phyloP scores from a whole-genome alignment of 495 filamentous ascomycete species.

The Bacidia gigantensis region DNA sequence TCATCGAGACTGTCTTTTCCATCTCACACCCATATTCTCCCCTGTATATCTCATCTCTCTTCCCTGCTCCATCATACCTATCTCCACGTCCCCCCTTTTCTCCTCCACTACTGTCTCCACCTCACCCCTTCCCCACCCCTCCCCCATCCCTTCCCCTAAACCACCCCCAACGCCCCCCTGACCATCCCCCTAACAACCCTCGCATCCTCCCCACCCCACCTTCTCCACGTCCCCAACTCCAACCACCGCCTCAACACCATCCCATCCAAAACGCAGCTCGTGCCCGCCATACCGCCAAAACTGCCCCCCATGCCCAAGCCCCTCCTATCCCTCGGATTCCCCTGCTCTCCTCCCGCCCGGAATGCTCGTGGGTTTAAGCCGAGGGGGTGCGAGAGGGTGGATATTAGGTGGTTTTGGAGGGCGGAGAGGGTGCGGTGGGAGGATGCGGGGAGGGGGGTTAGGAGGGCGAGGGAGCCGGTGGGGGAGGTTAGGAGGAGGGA shows the following conservation, averaged over 20 bases:
- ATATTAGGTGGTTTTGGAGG: slow-evolving; percentile 66
- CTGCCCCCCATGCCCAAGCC: slow-evolving; percentile 35
- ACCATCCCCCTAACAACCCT: slow-evolving; percentile 11
- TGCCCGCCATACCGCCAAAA: slow-evolving; percentile 40
- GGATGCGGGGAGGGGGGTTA: slow-evolving; percentile 66
- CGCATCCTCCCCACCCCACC: slow-evolving; percentile 13
- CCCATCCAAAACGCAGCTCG: slow-evolving; percentile 34
- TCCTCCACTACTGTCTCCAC: background rate
- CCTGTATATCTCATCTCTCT: no score
- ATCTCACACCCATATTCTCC: no score
- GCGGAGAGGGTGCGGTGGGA: slow-evolving; percentile 71
- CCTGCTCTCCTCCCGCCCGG: slow-evolving; percentile 39
- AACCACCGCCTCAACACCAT: slow-evolving; percentile 11
- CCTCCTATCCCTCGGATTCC: slow-evolving; percentile 23
- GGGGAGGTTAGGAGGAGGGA: slow-evolving; percentile 56
- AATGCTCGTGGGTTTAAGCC: slow-evolving; percentile 75
- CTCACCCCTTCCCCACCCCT: slow-evolving; percentile 16
- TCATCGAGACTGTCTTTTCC: no score
- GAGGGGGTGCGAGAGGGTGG: slow-evolving; percentile 56
- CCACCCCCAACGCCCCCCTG: slow-evolving; percentile 10
- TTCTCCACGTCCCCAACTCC: slow-evolving; percentile 17
- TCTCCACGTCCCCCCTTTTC: background rate
- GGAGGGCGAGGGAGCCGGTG: slow-evolving; percentile 60
- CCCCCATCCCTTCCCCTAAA: slow-evolving; percentile 2
- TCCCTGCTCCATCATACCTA: background rate